phyloP scores from a whole-genome alignment of 1,284 basidiomycete species.

The Moniliophthora roreri region DNA sequence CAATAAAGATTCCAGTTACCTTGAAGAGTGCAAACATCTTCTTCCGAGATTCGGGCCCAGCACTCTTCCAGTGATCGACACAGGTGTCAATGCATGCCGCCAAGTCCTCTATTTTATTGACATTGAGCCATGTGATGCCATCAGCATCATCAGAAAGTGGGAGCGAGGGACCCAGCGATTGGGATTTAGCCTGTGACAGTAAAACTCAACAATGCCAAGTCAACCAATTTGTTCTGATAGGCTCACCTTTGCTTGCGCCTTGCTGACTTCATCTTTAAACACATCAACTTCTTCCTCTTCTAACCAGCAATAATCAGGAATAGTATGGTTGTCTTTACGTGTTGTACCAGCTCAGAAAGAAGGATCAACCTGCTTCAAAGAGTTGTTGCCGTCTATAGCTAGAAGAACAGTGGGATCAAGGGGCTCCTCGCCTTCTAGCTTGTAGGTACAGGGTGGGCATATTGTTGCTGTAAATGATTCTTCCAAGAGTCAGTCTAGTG shows the following conservation, averaged over 20 bases:
- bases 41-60: constrained; percentile 24
- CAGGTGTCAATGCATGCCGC: constrained; percentile 20
- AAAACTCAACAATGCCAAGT: background rate
- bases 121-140: constrained; percentile 14
- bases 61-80: constrained; percentile 32
- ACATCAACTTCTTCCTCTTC: constrained; percentile 23
- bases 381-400: constrained; percentile 28
- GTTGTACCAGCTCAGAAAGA: constrained; percentile 19
- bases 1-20: constrained; percentile 29
- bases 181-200: background rate
- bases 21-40: background rate
- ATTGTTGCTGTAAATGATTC: background rate
- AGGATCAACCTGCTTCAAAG: constrained; percentile 28
- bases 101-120: constrained; percentile 10
- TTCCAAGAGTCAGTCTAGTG: background rate
- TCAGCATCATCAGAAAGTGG: background rate
- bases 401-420: background rate
- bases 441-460: background rate
- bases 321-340: constrained; percentile 13
- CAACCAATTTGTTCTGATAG: background rate
- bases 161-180: background rate
- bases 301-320: constrained; percentile 17
- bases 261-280: constrained; percentile 31
- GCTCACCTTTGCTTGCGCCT: constrained; percentile 5
- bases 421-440: background rate